Evolutionary conservation across 176 grass and related monocot species (phyloP), one percentile per base, ranked within the genome.

Genomic region (Carex kokanica): DNA sequence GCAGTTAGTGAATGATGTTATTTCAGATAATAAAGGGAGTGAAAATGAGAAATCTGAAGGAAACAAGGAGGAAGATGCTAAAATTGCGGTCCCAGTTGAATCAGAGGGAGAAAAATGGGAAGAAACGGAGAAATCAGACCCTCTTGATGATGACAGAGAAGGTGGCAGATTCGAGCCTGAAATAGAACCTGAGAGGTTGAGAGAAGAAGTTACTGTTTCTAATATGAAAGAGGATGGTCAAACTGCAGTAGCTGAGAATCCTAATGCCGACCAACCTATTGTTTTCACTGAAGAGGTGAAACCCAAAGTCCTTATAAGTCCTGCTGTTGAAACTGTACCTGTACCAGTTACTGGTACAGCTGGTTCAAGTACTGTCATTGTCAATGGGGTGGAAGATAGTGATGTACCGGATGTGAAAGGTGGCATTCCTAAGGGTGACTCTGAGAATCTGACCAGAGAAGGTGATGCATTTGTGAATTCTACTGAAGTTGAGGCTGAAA

Each of bases 231-330:
- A 66, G 10, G 63, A 72, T 69, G 83, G 38, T 16, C 57, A 78
- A 57, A 23, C 0, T 4, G 58, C 59, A 32, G 84, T 47, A 72
- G 64, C 24, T 17, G 3, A 21, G 4, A 74, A 65, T 18, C 55
- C 8, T 25, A 21, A 53, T 17, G 49, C 12, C 24, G 60, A 69
- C 24, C 55, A 66, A 63, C 32, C 79, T 29, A 8, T 14, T 8
- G 82, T 80, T 66, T 53, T 73, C 67, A 34, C 79, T 11, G 45
- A 47, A 61, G 86, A 80, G 63, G 58, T 79, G 82, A 85, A 88
- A n/a, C 45, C 81, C 62, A 61, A 68, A 45, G 34, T 81, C 31
- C 68, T 85, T 84, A 85, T 89, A 87, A 71, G 79, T 78, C 56
- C 65, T 20, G 23, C 56, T 88, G 79, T 52, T 86, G 74, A 29